Percentiles rank a stretch among this genome's conserved stretches.
Evolutionary conservation across 1,284 basidiomycete species (phyloP).

Genomic region (Coriolopsis trogii): DNA sequence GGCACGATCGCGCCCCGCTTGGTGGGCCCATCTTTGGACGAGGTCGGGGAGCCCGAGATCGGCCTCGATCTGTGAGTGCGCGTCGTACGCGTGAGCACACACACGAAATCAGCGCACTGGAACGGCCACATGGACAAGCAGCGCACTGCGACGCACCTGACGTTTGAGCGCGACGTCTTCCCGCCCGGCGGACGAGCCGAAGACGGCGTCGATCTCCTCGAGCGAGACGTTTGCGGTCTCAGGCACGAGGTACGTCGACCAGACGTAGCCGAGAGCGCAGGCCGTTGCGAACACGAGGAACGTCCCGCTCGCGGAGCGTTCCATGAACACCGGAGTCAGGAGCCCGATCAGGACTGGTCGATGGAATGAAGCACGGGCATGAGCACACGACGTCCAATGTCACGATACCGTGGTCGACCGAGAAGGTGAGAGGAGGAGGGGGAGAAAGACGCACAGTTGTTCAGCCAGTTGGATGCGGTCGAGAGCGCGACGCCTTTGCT

Average conservation of each 20-base stretch:
- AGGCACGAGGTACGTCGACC: constrained; percentile 70
- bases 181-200: constrained; percentile 55
- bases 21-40: constrained; percentile 24
- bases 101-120: neutral
- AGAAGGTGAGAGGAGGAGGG: neutral
- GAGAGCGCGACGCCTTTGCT: constrained; percentile 83
- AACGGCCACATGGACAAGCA: neutral
- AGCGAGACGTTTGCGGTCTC: constrained; percentile 78
- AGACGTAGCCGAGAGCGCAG: constrained; percentile 66
- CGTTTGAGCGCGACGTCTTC: constrained; percentile 52
- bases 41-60: constrained; percentile 42
- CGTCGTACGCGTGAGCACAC: too few species aligned
- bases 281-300: constrained; percentile 70
- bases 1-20: neutral
- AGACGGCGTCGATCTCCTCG: constrained; percentile 76
- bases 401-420: too few species aligned
- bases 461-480: constrained; percentile 85
- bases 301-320: constrained; percentile 64
- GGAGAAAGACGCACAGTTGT: constrained; percentile 60
- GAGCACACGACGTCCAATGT: too few species aligned
- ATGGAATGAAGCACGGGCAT: neutral
- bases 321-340: constrained; percentile 74
- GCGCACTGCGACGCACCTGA: constrained; percentile 42
- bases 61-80: constrained; percentile 36
- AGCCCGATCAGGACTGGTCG: constrained; percentile 75